Percentiles rank a stretch among this genome's conserved stretches.
Evolutionary conservation across 371 early-diverging fungal genomes (phyloP).

Genomic region (Phascolomyces articulosus): DNA sequence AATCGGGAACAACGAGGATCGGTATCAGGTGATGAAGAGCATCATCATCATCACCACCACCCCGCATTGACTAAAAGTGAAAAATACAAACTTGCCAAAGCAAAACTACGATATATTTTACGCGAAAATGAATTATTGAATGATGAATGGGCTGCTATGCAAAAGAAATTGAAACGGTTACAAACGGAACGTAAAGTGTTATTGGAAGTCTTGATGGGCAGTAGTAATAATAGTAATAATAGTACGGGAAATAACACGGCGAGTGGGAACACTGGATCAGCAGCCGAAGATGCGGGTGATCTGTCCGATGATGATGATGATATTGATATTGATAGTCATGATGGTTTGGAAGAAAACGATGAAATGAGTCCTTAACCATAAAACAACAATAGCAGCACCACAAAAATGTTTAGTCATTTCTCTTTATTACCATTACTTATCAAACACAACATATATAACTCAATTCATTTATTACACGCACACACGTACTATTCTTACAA

Average conservation of each 20-base stretch:
- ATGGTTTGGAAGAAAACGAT: slow-evolving; percentile 11
- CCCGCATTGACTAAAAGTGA: slow-evolving; percentile 10
- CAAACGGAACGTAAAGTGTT: slow-evolving; percentile 55
- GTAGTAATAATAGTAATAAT: background rate
- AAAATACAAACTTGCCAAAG: slow-evolving; percentile 58
- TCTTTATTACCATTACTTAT: background rate
- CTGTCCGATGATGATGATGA: slow-evolving; percentile 9
- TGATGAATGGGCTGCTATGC: slow-evolving; percentile 49
- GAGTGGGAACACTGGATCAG: background rate
- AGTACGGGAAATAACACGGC: background rate
- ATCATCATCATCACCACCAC: background rate
- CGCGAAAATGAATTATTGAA: slow-evolving; percentile 62
- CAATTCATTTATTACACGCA: background rate
- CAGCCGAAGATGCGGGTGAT: slow-evolving; percentile 1
- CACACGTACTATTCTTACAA: background rate
- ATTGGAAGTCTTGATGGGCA: slow-evolving; percentile 49
- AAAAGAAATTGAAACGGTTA: slow-evolving; percentile 52
- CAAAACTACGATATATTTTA: slow-evolving; percentile 55
- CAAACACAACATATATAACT: background rate
- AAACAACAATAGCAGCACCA: background rate
- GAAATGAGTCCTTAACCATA: slow-evolving; percentile 2
- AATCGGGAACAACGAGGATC: slow-evolving; percentile 8
- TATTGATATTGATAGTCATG: slow-evolving; percentile 11
- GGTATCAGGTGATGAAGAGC: slow-evolving; percentile 7
- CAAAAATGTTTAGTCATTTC: background rate